Base-by-base conservation (phyloP, 2,329 filamentous ascomycete species). In the Mollisiaceae sp. region DNA sequence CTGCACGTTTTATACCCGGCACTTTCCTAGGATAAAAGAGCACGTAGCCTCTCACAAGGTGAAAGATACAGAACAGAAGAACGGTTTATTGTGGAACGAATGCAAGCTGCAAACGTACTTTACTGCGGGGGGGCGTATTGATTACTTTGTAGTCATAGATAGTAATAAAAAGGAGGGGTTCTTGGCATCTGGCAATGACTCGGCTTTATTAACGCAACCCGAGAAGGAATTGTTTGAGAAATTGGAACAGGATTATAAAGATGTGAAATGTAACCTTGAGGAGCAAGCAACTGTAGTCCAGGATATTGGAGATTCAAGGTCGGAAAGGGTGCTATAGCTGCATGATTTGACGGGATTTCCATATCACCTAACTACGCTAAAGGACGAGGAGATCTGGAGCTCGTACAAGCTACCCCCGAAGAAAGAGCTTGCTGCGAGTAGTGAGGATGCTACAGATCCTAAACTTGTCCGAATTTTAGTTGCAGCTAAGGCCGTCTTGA, bases 321-420 rank as follows among this genome's bases (percentile, higher is more conserved):
- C 54, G n/a, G 59, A 63, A 15, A 61, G 59, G 54, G 67, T 66
- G 4, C 59, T 27, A 2, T 70, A 43, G 66, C 61, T 68, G n/a
- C n/a, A n/a, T 12, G 27, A 67, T 27, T 18, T 15, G 9, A 62
- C 36, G 14, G 57, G 20, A 15, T 69, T 66, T 43, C 55, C 18
- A 41, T 62, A 14, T 59, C 20, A 65, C n/a, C 5, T 64, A 35
- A 27, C n/a, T n/a, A 54, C 1, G 39, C 50, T 69, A 27, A 64
- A 68, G 60, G 65, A 70, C 24, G 52, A 67, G 45, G 63, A 69
- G 64, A 67, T 67, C 39, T 60, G 18, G 64, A 36, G 50, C 58
- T 67, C 36, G 43, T 68, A 70, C 36, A 63, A 65, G 59, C 63
- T 66, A 38, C 63, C 32, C 39, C 35, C 15, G 20, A 68, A 68